Percentiles rank a stretch among this genome's conserved stretches.
Conservation (phyloP, 768 basidiomycete species). For the Dioszegia crocea region DNA sequence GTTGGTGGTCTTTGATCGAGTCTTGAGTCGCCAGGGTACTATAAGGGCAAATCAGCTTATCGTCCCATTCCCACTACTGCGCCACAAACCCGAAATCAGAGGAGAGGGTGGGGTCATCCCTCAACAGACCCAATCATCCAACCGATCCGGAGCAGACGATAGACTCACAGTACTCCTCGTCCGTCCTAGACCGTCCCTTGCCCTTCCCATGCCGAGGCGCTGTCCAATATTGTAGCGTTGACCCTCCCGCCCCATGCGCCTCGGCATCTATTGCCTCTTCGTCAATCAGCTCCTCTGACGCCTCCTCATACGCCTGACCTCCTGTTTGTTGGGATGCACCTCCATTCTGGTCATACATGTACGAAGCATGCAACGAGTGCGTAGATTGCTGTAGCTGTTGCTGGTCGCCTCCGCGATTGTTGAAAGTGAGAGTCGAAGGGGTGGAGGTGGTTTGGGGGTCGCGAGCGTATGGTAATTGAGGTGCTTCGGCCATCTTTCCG, state of each 20-base stretch:
- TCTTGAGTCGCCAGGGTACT: constrained; percentile 72
- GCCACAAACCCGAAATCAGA: too few species aligned
- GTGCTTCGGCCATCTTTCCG: constrained; percentile 14
- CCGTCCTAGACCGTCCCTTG: constrained; percentile 68
- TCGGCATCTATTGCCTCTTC: background rate
- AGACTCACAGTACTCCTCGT: constrained; percentile 33
- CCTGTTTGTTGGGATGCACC: background rate
- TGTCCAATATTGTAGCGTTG: constrained; percentile 48
- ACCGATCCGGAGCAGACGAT: background rate
- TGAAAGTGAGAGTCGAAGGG: constrained; percentile 7
- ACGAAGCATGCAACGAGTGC: constrained; percentile 1
- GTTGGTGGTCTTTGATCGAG: constrained; percentile 84
- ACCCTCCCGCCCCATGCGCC: background rate
- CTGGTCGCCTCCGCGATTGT: background rate
- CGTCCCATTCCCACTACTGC: background rate
- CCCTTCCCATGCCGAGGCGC: constrained; percentile 84
- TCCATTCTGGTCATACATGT: background rate
- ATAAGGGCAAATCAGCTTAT: constrained; percentile 3
- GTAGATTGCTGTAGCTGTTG: background rate
- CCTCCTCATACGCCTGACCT: constrained; percentile 9
- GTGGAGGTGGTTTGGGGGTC: constrained; percentile 44
- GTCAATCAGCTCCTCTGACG: background rate
- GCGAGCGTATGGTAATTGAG: constrained; percentile 39
- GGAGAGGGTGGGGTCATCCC: background rate
- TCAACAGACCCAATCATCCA: background rate